Conservation (phyloP, 768 basidiomycete species). For the Brasilioporus rufonigricans region DNA sequence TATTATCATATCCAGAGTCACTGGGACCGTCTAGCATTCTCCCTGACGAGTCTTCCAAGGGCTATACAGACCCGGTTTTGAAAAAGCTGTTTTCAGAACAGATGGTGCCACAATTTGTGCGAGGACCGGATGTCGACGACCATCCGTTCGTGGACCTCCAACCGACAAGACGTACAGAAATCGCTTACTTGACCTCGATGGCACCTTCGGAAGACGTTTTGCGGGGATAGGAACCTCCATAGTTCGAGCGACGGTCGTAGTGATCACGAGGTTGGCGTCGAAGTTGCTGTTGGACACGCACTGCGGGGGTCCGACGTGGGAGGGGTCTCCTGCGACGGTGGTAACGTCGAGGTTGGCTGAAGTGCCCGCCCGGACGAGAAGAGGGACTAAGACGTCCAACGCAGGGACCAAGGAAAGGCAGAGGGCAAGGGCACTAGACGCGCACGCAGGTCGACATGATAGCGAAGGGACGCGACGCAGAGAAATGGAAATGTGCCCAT, state of each 20-base stretch:
- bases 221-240: not conserved
- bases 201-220: not conserved
- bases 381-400: not conserved
- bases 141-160: too few relatives aligned
- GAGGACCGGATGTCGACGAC: too few relatives aligned
- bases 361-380: not conserved
- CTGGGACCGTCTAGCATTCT: too few relatives aligned
- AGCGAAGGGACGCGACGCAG: not conserved
- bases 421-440: not conserved
- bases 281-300: not conserved
- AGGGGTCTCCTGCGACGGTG: not conserved
- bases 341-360: not conserved
- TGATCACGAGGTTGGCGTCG: not conserved
- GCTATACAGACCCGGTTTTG: too few relatives aligned
- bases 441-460: not conserved
- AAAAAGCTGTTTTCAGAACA: too few relatives aligned
- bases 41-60: too few relatives aligned
- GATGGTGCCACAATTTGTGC: too few relatives aligned
- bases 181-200: too few relatives aligned
- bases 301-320: not conserved
- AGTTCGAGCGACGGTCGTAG: not conserved
- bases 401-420: not conserved
- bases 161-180: too few relatives aligned
- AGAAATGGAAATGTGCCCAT: not conserved
- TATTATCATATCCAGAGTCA: too few relatives aligned